phyloP scores from a whole-genome alignment of 1,284 basidiomycete species.

The Coniferiporia sulphurascens region DNA sequence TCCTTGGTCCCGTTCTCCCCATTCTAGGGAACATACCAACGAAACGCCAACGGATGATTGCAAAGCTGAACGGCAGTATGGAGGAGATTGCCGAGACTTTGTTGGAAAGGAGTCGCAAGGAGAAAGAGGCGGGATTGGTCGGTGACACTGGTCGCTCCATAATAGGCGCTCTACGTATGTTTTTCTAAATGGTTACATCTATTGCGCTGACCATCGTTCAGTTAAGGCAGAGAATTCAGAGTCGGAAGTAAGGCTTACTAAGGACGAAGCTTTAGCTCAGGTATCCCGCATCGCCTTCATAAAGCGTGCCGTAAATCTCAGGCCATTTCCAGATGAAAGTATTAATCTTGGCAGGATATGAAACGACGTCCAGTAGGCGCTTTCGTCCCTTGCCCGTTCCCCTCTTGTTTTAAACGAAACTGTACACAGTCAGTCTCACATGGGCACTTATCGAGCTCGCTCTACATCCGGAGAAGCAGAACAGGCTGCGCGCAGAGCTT shows the following conservation, averaged over 20 bases:
- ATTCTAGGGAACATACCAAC: conserved; percentile 42
- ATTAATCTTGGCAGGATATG: conserved; percentile 38
- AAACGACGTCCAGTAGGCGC: conserved; percentile 37
- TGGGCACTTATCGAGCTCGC: conserved; percentile 24
- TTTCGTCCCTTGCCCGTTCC: neutral
- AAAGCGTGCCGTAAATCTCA: neutral
- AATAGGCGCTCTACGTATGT: conserved; percentile 22
- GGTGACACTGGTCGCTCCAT: conserved; percentile 36
- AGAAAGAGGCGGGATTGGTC: conserved; percentile 35
- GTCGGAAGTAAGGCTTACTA: conserved; percentile 44
- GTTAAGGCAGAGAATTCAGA: conserved; percentile 47
- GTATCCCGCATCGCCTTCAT: conserved; percentile 17
- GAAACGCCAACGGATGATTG: conserved; percentile 30
- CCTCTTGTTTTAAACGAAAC: neutral
- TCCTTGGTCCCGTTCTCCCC: conserved; percentile 42
- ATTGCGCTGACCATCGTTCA: conserved; percentile 21
- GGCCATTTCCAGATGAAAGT: conserved; percentile 32
- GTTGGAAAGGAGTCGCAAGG: conserved; percentile 38
- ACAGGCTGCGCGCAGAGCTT: conserved; percentile 27
- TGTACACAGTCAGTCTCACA: conserved; percentile 29
- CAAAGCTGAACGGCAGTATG: conserved; percentile 37
- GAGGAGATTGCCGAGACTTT: conserved; percentile 43
- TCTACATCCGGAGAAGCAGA: conserved; percentile 26
- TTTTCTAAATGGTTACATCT: too few relatives aligned
- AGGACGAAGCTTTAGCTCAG: conserved; percentile 66